A percentile compares a stretch with the other conserved stretches of the same genome.
phyloP scores from a whole-genome alignment of 495 filamentous ascomycete species.

The Tuber microsphaerosporum region DNA sequence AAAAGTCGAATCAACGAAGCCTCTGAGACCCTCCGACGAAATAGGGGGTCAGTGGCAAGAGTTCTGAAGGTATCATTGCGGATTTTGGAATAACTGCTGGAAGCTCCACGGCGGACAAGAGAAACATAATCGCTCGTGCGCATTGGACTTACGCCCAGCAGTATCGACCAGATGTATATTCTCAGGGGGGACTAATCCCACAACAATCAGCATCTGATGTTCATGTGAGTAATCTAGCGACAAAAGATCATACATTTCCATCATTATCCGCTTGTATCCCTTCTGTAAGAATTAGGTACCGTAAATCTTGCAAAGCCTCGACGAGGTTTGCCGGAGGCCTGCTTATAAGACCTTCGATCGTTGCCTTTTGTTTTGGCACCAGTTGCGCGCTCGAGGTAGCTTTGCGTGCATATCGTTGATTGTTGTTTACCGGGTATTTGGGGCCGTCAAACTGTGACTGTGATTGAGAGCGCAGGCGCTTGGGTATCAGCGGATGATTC shows the following conservation, averaged over 20 bases:
- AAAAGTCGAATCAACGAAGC: constrained; percentile 88
- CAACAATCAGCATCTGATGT: constrained; percentile 10
- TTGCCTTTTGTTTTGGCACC: constrained; percentile 24
- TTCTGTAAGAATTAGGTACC: constrained; percentile 39
- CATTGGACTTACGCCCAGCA: constrained; percentile 77
- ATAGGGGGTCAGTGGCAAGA: constrained; percentile 87
- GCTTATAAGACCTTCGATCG: constrained; percentile 39
- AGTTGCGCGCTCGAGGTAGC: constrained; percentile 27
- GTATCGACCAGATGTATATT: constrained; percentile 90
- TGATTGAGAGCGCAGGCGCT: constrained; percentile 34
- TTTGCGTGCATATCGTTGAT: constrained; percentile 31
- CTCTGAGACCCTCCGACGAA: constrained; percentile 88
- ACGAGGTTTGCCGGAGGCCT: constrained; percentile 38
- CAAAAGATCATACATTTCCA: constrained; percentile 35
- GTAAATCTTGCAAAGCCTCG: constrained; percentile 36
- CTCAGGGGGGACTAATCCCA: constrained; percentile 71
- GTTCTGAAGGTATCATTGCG: constrained; percentile 97
- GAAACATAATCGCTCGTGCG: constrained; percentile 79
- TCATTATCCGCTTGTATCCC: constrained; percentile 38
- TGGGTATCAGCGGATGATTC: constrained; percentile 24
- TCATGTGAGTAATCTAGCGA: background rate
- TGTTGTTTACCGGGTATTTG: constrained; percentile 21
- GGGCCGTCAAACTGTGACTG: constrained; percentile 38
- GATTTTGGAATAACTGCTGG: constrained; percentile 92
- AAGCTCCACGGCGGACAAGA: constrained; percentile 85